Conservation (phyloP, 2,329 filamentous ascomycete species). For the Malbranchea cinnamomea region DNA sequence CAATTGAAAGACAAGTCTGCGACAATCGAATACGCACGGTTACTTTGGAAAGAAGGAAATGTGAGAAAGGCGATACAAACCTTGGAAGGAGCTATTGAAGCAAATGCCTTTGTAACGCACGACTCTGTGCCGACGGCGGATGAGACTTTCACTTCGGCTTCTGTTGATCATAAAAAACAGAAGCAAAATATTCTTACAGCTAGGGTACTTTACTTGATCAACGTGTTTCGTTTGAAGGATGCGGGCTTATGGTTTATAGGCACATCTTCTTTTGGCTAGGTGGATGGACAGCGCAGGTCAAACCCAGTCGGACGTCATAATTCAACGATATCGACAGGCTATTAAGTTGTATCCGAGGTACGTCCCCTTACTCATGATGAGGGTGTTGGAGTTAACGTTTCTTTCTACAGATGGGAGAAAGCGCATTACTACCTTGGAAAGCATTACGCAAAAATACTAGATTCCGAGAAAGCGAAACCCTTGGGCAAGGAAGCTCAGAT, state of each 20-base stretch:
- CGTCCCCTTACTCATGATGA: not conserved
- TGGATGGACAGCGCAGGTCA: constrained; percentile 96
- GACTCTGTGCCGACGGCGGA: constrained; percentile 23
- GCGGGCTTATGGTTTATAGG: no score
- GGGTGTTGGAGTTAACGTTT: constrained; percentile 6
- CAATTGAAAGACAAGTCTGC: constrained; percentile 72
- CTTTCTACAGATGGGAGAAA: constrained; percentile 68
- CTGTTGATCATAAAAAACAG: constrained; percentile 25
- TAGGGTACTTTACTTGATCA: constrained; percentile 17
- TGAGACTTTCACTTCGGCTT: constrained; percentile 18
- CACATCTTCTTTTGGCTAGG: constrained; percentile 79
- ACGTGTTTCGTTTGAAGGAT: not conserved
- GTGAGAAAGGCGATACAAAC: constrained; percentile 90
- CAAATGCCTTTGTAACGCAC: constrained; percentile 53
- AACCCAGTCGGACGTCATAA: constrained; percentile 66
- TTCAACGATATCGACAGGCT: constrained; percentile 69
- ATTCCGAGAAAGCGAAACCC: constrained; percentile 68
- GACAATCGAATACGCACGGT: constrained; percentile 82
- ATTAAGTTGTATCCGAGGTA: constrained; percentile 28
- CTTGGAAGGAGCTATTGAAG: constrained; percentile 70
- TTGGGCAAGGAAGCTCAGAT: constrained; percentile 61
- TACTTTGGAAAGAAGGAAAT: constrained; percentile 87
- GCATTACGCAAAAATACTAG: constrained; percentile 91
- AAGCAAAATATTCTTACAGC: constrained; percentile 37
- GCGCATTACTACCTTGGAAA: constrained; percentile 93